A percentile compares a stretch with the other conserved stretches of the same genome.
phyloP scores from a whole-genome alignment of 129 eudicot genomes.

The Flaveria linearis region DNA sequence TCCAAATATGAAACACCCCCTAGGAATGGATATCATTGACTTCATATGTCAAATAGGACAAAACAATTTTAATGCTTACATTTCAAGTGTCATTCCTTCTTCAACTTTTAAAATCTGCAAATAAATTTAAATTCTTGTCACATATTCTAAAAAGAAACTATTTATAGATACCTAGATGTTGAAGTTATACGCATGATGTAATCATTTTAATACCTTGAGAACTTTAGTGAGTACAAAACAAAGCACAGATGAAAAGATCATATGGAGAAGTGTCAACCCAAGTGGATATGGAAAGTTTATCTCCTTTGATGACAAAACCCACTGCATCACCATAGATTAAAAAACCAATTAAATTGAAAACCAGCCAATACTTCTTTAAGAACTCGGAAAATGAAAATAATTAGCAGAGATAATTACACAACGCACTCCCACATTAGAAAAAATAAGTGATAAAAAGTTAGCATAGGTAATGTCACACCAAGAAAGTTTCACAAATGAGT shows the following conservation, averaged over 20 bases:
- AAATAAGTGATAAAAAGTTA: background rate
- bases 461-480: background rate
- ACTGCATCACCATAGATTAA: conserved; percentile 50
- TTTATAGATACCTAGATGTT: background rate
- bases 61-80: conserved; percentile 54
- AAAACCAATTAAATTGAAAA: conserved; percentile 3
- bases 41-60: conserved; percentile 20
- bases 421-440: background rate
- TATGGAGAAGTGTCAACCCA: conserved; percentile 91
- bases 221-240: conserved; percentile 81
- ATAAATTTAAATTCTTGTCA: conserved; percentile 21
- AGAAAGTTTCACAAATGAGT: background rate
- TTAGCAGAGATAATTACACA: conserved; percentile 8
- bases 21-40: background rate
- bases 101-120: conserved; percentile 79
- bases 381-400: background rate
- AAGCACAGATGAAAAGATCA: conserved; percentile 86
- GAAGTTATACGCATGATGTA: conserved; percentile 17
- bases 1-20: background rate
- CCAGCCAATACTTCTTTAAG: background rate
- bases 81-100: conserved; percentile 88
- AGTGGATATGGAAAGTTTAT: conserved; percentile 97
- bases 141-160: conserved; percentile 13
- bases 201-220: conserved; percentile 59
- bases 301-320: conserved; percentile 95